Percentiles rank a stretch among this genome's conserved stretches.
Evolutionary conservation across 2,329 filamentous ascomycete species (phyloP).

Genomic region (Colletotrichum sp.): DNA sequence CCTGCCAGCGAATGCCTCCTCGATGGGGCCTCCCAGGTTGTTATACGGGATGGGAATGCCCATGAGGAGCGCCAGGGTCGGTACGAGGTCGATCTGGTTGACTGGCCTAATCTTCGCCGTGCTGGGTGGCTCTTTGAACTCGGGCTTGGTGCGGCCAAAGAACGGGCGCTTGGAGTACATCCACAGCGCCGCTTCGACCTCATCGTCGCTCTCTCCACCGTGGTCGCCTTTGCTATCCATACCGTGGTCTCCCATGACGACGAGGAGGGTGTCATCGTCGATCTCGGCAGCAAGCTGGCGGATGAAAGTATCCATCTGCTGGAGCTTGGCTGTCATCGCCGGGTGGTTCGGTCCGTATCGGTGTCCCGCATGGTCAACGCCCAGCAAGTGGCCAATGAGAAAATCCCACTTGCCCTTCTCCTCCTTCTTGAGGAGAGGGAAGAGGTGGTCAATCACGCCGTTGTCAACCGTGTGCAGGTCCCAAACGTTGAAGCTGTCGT

Average conservation of each 20-base stretch:
- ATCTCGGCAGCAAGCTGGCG: constrained; percentile 72
- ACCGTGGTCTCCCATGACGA: constrained; percentile 99
- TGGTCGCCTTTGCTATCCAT: constrained; percentile 99
- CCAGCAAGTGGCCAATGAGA: constrained; percentile 91
- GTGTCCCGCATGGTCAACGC: constrained; percentile 96
- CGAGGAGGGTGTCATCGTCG: constrained; percentile 84
- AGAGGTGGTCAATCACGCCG: constrained; percentile 88
- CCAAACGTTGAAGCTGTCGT: constrained; percentile 98
- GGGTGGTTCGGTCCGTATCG: constrained; percentile 92
- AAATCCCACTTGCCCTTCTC: constrained; percentile 83
- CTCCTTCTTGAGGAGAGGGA: constrained; percentile 74
- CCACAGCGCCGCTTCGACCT: constrained; percentile 93
- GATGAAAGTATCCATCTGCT: constrained; percentile 87
- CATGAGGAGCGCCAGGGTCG: constrained; percentile 85
- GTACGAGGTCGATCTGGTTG: constrained; percentile 93
- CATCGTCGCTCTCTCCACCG: constrained; percentile 96
- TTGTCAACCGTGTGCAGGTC: constrained; percentile 97
- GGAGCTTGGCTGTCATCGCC: constrained; percentile 88
- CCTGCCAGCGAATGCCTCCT: constrained; percentile 84
- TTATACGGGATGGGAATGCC: constrained; percentile 96
- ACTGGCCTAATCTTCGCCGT: constrained; percentile 79
- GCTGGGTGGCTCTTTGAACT: constrained; percentile 61
- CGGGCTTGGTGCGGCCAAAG: constrained; percentile 78
- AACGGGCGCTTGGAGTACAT: constrained; percentile 92
- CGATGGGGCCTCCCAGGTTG: constrained; percentile 89